Percentiles rank a stretch among this genome's conserved stretches.
Evolutionary conservation across 2,329 filamentous ascomycete genomes (phyloP).

Genomic region (Calonectria fujianensis): DNA sequence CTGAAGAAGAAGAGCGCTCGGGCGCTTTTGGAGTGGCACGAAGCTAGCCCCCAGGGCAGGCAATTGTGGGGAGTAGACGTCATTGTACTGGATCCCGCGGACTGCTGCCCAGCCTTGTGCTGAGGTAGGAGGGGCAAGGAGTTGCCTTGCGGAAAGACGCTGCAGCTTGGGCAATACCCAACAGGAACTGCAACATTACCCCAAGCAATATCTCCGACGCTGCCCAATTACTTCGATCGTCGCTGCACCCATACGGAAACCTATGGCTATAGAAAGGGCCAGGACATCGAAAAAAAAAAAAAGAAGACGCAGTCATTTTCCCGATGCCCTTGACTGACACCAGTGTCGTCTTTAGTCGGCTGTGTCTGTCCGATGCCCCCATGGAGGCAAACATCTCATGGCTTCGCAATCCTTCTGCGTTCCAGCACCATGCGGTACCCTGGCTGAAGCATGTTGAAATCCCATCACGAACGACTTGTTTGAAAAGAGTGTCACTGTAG

Average conservation of each 20-base stretch:
- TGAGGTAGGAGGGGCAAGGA: background rate
- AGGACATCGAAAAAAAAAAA: background rate
- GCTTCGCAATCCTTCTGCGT: background rate
- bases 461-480: background rate
- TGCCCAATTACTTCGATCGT: background rate
- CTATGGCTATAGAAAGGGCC: background rate
- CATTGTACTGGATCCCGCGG: background rate
- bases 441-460: too few relatives aligned
- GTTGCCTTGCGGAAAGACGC: background rate
- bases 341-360: background rate
- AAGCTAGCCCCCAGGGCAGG: background rate
- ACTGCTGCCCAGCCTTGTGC: background rate
- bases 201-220: background rate
- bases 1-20: background rate
- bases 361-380: background rate
- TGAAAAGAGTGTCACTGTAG: background rate
- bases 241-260: background rate
- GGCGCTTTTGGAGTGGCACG: background rate
- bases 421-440: background rate
- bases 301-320: too few relatives aligned
- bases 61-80: background rate
- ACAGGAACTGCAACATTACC: background rate
- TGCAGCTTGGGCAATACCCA: background rate
- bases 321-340: too few relatives aligned
- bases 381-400: too few relatives aligned